Conservation (phyloP, 306 rosid species). For the Clitoria ternatea region DNA sequence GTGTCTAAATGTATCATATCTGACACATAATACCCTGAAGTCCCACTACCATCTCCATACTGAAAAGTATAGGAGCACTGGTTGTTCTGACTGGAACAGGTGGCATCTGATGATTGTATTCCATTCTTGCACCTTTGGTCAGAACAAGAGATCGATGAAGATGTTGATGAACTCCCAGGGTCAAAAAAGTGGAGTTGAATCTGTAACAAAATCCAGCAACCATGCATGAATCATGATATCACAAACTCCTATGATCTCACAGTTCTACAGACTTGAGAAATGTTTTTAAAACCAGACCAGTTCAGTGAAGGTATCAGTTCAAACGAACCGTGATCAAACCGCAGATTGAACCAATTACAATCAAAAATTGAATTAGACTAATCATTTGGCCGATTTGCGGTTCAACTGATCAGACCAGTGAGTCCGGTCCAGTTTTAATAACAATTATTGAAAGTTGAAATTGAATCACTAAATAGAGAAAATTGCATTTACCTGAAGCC, state of each 20-base stretch:
- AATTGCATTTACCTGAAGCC: constrained; percentile 60
- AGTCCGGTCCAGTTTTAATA: no score
- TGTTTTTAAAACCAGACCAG: no score
- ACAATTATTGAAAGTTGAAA: no score
- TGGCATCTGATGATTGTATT: constrained; percentile 66
- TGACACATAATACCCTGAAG: constrained; percentile 79
- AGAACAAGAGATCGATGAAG: constrained; percentile 66
- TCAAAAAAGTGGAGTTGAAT: constrained; percentile 68
- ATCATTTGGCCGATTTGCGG: no score
- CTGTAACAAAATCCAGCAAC: constrained; percentile 43
- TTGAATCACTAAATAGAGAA: background rate
- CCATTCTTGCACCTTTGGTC: constrained; percentile 72
- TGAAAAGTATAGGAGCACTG: constrained; percentile 81
- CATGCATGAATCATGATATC: constrained; percentile 16
- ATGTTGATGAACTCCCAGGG: constrained; percentile 66
- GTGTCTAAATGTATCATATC: constrained; percentile 68
- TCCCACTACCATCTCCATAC: constrained; percentile 98
- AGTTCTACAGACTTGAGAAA: constrained; percentile 1
- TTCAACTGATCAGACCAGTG: no score
- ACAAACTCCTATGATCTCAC: background rate
- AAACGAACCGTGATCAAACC: no score
- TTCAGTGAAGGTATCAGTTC: no score
- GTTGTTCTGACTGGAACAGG: constrained; percentile 64
- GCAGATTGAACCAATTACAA: no score
- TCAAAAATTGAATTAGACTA: no score